phyloP scores from a whole-genome alignment of 495 filamentous ascomycete species.

The Ramalina intermedia region DNA sequence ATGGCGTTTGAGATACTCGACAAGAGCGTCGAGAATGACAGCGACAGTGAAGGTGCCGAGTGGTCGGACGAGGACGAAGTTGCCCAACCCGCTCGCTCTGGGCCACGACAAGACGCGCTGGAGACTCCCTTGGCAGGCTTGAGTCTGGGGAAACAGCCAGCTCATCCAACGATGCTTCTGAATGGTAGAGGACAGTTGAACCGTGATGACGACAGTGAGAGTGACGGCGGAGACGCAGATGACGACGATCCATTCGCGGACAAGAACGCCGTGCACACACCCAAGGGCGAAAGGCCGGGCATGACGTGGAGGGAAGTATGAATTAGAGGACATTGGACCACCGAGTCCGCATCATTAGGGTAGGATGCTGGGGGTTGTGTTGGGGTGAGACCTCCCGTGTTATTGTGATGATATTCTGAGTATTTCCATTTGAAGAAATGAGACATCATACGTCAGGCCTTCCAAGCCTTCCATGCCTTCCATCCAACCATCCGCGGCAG shows the following conservation, averaged over 20 bases:
- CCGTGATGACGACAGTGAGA: conserved; percentile 32
- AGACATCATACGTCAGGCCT: too few relatives aligned
- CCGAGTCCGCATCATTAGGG: background rate
- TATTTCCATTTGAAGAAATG: too few relatives aligned
- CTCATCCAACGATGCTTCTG: conserved; percentile 7
- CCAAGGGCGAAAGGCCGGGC: conserved; percentile 36
- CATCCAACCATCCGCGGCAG: too few relatives aligned
- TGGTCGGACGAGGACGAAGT: conserved; percentile 37
- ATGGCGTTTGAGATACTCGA: conserved; percentile 92
- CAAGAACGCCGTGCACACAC: conserved; percentile 53
- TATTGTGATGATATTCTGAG: too few relatives aligned
- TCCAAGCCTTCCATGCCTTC: too few relatives aligned
- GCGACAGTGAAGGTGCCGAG: conserved; percentile 63
- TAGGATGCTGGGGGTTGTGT: too few relatives aligned
- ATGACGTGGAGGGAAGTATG: conserved; percentile 32
- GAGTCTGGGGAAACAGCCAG: conserved; percentile 29
- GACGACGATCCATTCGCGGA: conserved; percentile 71
- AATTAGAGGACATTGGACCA: background rate
- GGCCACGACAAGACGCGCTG: conserved; percentile 8
- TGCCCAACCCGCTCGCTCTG: conserved; percentile 7
- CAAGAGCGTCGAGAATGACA: conserved; percentile 91
- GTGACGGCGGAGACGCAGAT: conserved; percentile 40
- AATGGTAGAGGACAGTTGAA: conserved; percentile 7
- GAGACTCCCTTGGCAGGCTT: conserved; percentile 29
- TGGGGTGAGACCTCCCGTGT: too few relatives aligned